Base-by-base conservation (phyloP, 2,329 filamentous ascomycete species). In the Scopulariopsis brevicaulis region DNA sequence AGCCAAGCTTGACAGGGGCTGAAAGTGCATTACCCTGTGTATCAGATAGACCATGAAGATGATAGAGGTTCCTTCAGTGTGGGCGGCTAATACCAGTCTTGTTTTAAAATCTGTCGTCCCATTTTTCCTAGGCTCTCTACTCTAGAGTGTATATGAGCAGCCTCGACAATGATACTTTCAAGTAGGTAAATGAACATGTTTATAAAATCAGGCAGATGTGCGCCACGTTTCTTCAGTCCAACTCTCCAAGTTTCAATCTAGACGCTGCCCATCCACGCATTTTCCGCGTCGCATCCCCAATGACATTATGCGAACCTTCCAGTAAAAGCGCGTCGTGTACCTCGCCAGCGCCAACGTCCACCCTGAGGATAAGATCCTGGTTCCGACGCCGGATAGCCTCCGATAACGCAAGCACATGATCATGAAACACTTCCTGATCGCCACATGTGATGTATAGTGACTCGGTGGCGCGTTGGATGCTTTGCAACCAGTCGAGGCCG, bases 311-410 rank as follows among this genome's bases (percentile, higher is more conserved):
- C 46, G 59, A 50, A 32, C 59, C 58, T 18, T 61, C 62, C 24
- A 61, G 55, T 5, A 62, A 50, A 11, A 60, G 61, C 24, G 60
- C 59, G 24, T 62, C 62, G 24, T 64, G 61, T 8, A 58, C 58
- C 25, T 60, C 48, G 14, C 34, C 24, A 18, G 54, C 50, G 3
- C 50, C 52, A 15, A 58, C n/a, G 6, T 59, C 59, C 14, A 58
- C 24, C 20, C 48, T 43, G 46, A 63, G 55, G 6, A 56, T 53
- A 24, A 64, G 55, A 5, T 32, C 28, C 5, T 62, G 60, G 37
- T 60, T 64, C n/a, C 48, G 24, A 3, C 32, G 48, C 18, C 53
- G 54, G 32, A 64, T 56, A 8, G 46, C 58, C 10, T 56, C 25
- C 1, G 35, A 54, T 18, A 60, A 62, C 4, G 22, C 28, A 3